Conservation (phyloP, 352 stramenopile genomes). For the Sclerospora graminicola region DNA sequence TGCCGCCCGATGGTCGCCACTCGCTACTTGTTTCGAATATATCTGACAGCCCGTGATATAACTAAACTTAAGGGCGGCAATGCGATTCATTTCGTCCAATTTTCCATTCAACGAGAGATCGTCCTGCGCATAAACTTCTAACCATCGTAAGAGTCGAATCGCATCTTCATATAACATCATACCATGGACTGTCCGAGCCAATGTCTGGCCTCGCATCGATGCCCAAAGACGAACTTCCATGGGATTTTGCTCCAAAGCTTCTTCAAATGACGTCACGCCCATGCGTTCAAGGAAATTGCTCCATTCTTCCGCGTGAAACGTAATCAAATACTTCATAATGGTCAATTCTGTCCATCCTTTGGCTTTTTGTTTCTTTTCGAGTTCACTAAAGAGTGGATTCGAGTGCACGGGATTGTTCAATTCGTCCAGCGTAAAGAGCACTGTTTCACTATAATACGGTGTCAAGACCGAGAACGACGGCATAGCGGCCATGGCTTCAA, state of each 20-base stretch:
- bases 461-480: constrained; percentile 85
- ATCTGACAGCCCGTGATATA: constrained; percentile 86
- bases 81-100: constrained; percentile 73
- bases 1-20: constrained; percentile 69
- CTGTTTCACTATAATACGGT: constrained; percentile 82
- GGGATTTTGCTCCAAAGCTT: constrained; percentile 50
- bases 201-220: constrained; percentile 74
- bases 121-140: constrained; percentile 61
- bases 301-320: constrained; percentile 83
- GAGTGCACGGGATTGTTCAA: constrained; percentile 74
- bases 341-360: constrained; percentile 71
- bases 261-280: constrained; percentile 51
- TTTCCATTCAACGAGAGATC: constrained; percentile 61
- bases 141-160: constrained; percentile 73
- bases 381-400: constrained; percentile 66
- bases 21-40: constrained; percentile 70
- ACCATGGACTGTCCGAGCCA: constrained; percentile 78
- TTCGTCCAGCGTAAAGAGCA: constrained; percentile 82
- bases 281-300: constrained; percentile 83
- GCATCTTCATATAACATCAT: constrained; percentile 88
- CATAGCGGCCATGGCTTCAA: constrained; percentile 70
- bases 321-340: constrained; percentile 85
- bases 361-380: constrained; percentile 63
- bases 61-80: constrained; percentile 80
- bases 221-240: constrained; percentile 80